Evolutionary conservation across 805 yeast species (phyloP).

Genomic region (Cyberlindnera maclurae): DNA sequence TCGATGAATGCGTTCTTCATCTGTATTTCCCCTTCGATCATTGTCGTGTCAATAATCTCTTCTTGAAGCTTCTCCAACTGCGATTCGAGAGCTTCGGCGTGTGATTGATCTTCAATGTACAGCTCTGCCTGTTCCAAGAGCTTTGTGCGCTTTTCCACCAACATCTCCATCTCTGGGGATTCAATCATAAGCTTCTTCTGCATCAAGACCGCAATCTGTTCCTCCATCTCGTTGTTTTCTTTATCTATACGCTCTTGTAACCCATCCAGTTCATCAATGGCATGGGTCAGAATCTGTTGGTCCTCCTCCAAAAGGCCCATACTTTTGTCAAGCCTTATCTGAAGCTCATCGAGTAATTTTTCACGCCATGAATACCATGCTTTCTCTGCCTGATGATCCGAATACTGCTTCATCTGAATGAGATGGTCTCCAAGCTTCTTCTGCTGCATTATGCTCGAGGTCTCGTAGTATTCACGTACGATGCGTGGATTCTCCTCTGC

Average conservation of each 20-base stretch:
- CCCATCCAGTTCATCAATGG: conserved; percentile 3
- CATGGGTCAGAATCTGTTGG: neutral
- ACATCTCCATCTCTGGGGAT: conserved; percentile 12
- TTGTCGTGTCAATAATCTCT: conserved; percentile 14
- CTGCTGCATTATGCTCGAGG: conserved; percentile 13
- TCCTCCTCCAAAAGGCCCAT: conserved; percentile 10
- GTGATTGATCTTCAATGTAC: conserved; percentile 1
- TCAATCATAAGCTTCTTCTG: conserved; percentile 7
- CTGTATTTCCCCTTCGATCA: conserved; percentile 14
- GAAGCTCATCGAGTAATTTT: conserved; percentile 20
- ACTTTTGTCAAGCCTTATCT: conserved; percentile 14
- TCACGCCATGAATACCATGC: conserved; percentile 23
- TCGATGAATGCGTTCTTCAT: conserved; percentile 9
- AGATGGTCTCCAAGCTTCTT: conserved; percentile 21
- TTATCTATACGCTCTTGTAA: conserved; percentile 3
- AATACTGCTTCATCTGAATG: conserved; percentile 20
- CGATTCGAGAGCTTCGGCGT: neutral
- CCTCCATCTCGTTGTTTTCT: neutral
- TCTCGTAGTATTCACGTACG: conserved; percentile 21
- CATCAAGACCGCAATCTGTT: conserved; percentile 1
- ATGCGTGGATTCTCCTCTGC: conserved; percentile 21
- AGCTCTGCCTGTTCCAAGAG: conserved; percentile 8
- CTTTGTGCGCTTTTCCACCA: conserved; percentile 8
- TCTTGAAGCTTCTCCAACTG: conserved; percentile 1
- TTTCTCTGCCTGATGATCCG: conserved; percentile 22